Conservation (phyloP, 257 asterid genomes). For the Solanum etuberosum region DNA sequence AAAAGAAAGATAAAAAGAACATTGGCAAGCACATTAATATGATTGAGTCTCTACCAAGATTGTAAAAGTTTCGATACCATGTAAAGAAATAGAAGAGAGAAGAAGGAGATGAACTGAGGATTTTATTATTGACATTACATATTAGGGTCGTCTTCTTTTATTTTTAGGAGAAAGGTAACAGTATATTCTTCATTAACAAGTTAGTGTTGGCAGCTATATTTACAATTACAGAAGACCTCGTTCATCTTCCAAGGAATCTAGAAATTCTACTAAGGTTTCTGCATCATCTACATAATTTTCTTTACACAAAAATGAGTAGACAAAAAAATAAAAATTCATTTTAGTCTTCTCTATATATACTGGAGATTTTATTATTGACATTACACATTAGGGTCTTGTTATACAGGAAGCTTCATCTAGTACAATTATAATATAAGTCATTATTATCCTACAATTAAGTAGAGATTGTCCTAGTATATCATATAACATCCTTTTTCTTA, state of each 20-base stretch:
- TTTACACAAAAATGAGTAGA: not conserved
- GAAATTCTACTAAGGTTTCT: not conserved
- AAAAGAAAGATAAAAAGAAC: not conserved
- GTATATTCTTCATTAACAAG: not conserved
- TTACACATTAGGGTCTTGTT: not conserved
- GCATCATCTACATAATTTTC: not conserved
- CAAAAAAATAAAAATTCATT: not conserved
- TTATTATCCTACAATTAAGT: not conserved
- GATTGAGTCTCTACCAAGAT: not conserved
- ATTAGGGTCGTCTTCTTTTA: not conserved
- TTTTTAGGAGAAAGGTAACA: not conserved
- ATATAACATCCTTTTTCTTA: not conserved
- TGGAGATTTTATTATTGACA: not conserved
- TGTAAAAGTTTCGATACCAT: not conserved
- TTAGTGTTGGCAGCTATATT: not conserved
- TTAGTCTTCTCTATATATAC: not conserved
- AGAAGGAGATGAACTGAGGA: not conserved
- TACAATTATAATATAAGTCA: not conserved
- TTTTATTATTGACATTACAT: not conserved
- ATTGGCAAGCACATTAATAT: not conserved
- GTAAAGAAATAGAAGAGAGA: not conserved
- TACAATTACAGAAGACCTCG: not conserved
- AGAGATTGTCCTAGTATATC: not conserved
- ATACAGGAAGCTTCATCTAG: not conserved
- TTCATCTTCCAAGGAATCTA: not conserved